Evolutionary conservation across 169 alveolate species (phyloP).

Genomic region (Plasmodium cynomolgi): DNA sequence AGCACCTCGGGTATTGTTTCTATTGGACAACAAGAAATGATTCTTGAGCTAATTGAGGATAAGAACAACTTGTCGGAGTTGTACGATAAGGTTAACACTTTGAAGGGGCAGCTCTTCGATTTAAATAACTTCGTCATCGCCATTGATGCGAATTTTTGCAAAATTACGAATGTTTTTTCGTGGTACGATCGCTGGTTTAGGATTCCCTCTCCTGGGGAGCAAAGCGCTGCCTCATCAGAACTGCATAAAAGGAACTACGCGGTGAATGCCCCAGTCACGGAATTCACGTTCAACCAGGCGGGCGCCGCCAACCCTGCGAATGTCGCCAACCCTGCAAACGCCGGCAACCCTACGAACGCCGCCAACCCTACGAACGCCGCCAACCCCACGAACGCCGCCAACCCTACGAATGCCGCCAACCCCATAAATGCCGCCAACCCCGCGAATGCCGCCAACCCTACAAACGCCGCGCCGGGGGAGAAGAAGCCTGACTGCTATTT

Average conservation of each 20-base stretch:
- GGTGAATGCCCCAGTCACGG: neutral
- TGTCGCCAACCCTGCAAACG: neutral
- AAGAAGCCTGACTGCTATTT: neutral
- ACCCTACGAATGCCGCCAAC: neutral
- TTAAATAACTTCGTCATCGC: slow-evolving; percentile 10
- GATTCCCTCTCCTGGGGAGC: neutral
- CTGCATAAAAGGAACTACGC: neutral
- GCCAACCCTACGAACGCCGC: neutral
- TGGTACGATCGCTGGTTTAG: slow-evolving; percentile 63
- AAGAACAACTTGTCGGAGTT: slow-evolving; percentile 15
- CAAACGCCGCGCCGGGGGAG: no score
- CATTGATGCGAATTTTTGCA: slow-evolving; percentile 46
- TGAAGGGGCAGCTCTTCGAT: slow-evolving; percentile 25
- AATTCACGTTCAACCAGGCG: neutral
- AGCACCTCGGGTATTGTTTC: slow-evolving; percentile 44
- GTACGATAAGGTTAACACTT: slow-evolving; percentile 3
- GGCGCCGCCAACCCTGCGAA: neutral
- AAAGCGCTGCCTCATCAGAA: neutral
- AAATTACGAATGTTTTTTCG: slow-evolving; percentile 13
- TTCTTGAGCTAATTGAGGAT: slow-evolving; percentile 25
- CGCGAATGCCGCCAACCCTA: neutral
- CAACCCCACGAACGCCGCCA: neutral
- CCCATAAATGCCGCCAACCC: neutral
- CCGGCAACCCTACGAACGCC: neutral
- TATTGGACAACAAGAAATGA: slow-evolving; percentile 59